Evolutionary conservation across 1,139 yeast species (phyloP).

Genomic region (Eremothecium gossypii): DNA sequence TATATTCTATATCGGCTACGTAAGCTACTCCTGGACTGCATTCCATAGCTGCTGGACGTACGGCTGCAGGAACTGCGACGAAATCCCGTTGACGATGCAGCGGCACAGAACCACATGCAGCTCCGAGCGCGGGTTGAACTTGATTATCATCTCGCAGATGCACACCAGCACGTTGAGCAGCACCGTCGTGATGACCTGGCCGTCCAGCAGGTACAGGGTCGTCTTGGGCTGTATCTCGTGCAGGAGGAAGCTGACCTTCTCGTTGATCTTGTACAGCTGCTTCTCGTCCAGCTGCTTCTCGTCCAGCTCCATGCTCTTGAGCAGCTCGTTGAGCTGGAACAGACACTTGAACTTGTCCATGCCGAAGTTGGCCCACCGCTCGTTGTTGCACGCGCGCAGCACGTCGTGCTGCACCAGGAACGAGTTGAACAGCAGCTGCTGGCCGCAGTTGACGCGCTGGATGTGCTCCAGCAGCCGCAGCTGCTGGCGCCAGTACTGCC

Average conservation of each 20-base stretch:
- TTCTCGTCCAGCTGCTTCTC: conserved; percentile 9
- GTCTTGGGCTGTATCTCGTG: conserved; percentile 4
- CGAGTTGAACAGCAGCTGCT: conserved; percentile 9
- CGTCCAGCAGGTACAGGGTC: conserved; percentile 5
- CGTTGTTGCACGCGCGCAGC: conserved; percentile 7
- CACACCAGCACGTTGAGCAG: conserved; percentile 7
- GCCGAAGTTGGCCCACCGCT: conserved; percentile 4
- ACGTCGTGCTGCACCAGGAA: conserved; percentile 5
- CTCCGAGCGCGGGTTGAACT: background rate
- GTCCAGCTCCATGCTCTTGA: conserved; percentile 3
- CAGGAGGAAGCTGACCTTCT: conserved; percentile 8
- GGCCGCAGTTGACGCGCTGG: conserved; percentile 6
- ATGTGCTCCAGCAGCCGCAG: conserved; percentile 8
- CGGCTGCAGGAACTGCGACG: conserved; percentile 3
- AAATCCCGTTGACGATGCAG: conserved; percentile 4
- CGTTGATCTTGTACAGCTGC: conserved; percentile 8
- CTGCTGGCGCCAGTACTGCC: conserved; percentile 1
- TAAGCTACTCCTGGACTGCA: background rate
- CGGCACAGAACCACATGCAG: background rate
- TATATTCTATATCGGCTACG: background rate
- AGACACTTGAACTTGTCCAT: conserved; percentile 7
- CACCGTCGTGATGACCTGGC: conserved; percentile 6
- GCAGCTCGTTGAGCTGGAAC: conserved; percentile 6
- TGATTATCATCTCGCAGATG: conserved; percentile 6
- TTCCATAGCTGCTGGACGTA: conserved; percentile 2